Conservation (phyloP, 305 asterid species). For the Fraxinus sp. region DNA sequence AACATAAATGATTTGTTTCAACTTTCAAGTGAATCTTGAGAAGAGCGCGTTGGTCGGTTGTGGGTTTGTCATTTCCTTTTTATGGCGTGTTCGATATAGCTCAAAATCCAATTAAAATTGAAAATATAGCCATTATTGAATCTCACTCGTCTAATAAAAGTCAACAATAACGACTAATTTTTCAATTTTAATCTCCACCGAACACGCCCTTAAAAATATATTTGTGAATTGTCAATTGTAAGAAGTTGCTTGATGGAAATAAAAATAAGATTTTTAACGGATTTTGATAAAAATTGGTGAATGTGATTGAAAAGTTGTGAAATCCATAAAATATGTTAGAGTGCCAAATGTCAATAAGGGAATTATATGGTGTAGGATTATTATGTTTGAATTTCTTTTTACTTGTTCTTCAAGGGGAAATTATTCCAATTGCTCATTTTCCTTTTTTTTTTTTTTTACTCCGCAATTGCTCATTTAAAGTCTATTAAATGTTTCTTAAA, state of each 20-base stretch:
- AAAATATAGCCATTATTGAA: too few species aligned
- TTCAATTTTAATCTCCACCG: too few species aligned
- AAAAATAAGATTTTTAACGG: too few species aligned
- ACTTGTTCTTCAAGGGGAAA: not conserved
- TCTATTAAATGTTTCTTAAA: not conserved
- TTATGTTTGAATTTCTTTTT: too few species aligned
- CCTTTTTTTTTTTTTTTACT: too few species aligned
- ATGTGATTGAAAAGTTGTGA: too few species aligned
- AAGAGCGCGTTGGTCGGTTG: not conserved
- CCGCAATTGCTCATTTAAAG: not conserved
- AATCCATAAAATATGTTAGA: not conserved
- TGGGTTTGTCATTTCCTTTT: not conserved
- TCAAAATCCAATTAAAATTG: not conserved
- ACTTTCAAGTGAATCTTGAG: not conserved
- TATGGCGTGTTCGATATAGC: too few species aligned
- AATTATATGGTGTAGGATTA: not conserved
- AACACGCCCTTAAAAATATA: too few species aligned
- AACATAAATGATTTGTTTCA: not conserved
- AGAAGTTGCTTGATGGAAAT: not conserved
- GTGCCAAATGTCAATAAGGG: not conserved
- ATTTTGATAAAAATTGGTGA: too few species aligned
- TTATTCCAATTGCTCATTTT: not conserved
- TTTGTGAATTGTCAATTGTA: not conserved
- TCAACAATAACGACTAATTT: too few species aligned
- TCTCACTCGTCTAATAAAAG: too few species aligned